These are phyloP conservation scores for Malassezia furfur DNA, from an alignment of 1,284 basidiomycete species.

Conservation along the genomic window DNA sequence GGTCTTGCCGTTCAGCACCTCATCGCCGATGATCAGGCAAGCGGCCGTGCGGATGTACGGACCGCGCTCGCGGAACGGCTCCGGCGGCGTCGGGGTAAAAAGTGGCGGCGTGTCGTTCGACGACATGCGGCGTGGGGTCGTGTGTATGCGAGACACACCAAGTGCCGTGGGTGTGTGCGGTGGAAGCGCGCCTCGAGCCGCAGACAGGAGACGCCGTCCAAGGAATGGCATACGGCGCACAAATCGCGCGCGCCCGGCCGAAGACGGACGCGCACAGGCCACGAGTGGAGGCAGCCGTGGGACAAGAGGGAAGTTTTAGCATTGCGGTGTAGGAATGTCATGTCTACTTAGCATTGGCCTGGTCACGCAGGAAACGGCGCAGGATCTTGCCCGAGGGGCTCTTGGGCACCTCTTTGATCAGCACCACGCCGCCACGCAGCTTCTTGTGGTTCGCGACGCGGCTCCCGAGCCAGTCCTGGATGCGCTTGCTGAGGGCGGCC, in stretches of 20 bases:
- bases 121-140: neutral
- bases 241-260: neutral
- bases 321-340: no score
- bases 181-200: no score
- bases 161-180: no score
- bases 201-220: neutral
- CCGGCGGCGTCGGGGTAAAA: conserved; percentile 4
- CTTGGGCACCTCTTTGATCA: conserved; percentile 38
- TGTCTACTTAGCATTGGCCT: conserved; percentile 5
- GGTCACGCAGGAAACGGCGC: conserved; percentile 33
- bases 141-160: no score
- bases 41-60: conserved; percentile 19
- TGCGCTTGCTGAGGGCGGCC: conserved; percentile 29
- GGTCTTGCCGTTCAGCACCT: conserved; percentile 53
- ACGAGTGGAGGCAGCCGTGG: neutral
- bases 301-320: no score
- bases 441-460: conserved; percentile 48
- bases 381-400: conserved; percentile 44
- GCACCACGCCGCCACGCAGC: conserved; percentile 42
- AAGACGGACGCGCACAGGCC: neutral
- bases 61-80: neutral
- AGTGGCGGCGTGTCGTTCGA: neutral
- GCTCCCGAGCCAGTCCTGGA: conserved; percentile 39
- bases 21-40: conserved; percentile 57
- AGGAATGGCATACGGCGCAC: neutral